Conservation (phyloP, 768 basidiomycete species). For the Pulveroboletus sp. region DNA sequence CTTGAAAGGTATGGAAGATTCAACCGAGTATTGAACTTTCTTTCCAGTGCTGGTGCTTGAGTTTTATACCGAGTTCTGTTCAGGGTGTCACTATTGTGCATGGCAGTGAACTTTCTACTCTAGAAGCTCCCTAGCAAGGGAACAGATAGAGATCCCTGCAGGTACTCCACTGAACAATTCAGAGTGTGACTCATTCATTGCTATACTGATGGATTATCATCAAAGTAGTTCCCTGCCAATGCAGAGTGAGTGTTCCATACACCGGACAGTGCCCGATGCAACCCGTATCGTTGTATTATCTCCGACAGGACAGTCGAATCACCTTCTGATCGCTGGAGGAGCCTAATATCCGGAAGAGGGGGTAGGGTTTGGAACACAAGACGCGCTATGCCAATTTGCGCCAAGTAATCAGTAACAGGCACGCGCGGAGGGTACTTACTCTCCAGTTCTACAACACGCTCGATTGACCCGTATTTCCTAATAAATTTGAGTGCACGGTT, state of each 20-base stretch:
- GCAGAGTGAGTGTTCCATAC: constrained; percentile 44
- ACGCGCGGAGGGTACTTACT: constrained; percentile 49
- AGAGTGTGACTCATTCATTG: not conserved
- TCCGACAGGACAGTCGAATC: constrained; percentile 41
- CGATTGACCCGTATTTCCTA: constrained; percentile 65
- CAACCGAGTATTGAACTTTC: too few species aligned
- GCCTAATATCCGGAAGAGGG: constrained; percentile 44
- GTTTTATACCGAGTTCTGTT: not conserved
- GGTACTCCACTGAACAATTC: not conserved
- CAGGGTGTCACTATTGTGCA: not conserved
- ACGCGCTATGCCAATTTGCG: constrained; percentile 59
- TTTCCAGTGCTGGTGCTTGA: too few species aligned
- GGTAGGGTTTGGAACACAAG: constrained; percentile 63
- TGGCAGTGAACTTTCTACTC: not conserved
- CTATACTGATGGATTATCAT: constrained; percentile 48
- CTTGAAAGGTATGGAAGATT: too few species aligned
- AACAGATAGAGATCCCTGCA: not conserved
- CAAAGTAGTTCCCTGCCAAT: constrained; percentile 61
- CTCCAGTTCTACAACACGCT: constrained; percentile 53
- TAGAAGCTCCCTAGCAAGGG: not conserved
- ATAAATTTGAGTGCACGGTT: constrained; percentile 73
- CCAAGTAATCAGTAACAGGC: constrained; percentile 50
- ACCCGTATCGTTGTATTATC: constrained; percentile 46
- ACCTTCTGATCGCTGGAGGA: constrained; percentile 32
- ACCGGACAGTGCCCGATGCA: constrained; percentile 39